These are phyloP conservation scores for Pichia occidentalis DNA, from an alignment of 805 yeast species.

Conservation along the genomic window DNA sequence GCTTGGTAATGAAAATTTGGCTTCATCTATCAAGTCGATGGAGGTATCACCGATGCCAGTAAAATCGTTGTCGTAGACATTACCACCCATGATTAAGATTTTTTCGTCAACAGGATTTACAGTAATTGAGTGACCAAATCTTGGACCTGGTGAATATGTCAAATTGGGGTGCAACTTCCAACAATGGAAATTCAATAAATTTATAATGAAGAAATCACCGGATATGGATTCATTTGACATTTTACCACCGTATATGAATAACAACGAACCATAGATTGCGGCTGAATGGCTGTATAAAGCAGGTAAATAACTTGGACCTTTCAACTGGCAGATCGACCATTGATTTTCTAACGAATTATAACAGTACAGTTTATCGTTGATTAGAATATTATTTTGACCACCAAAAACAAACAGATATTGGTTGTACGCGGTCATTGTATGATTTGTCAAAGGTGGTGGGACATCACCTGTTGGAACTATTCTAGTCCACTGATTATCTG, in stretches of 20 bases:
- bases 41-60: constrained; percentile 18
- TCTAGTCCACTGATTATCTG: constrained; percentile 79
- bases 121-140: constrained; percentile 89
- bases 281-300: constrained; percentile 92
- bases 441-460: constrained; percentile 87
- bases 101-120: constrained; percentile 59
- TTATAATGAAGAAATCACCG: constrained; percentile 65
- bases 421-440: constrained; percentile 76
- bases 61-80: constrained; percentile 56
- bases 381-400: constrained; percentile 66
- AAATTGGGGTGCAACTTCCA: constrained; percentile 40
- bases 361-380: constrained; percentile 72
- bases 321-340: constrained; percentile 67
- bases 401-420: constrained; percentile 84
- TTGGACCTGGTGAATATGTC: constrained; percentile 60
- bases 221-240: constrained; percentile 63
- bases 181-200: constrained; percentile 68
- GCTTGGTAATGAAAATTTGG: constrained; percentile 27
- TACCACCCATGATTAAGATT: constrained; percentile 88
- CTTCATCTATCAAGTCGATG: constrained; percentile 23
- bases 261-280: constrained; percentile 64
- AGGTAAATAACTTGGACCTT: constrained; percentile 61
- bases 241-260: constrained; percentile 89
- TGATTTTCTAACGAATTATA: constrained; percentile 62
- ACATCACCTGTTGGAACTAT: constrained; percentile 40